phyloP scores from a whole-genome alignment of 495 filamentous ascomycete species.

The Lophiostoma macrostomum region DNA sequence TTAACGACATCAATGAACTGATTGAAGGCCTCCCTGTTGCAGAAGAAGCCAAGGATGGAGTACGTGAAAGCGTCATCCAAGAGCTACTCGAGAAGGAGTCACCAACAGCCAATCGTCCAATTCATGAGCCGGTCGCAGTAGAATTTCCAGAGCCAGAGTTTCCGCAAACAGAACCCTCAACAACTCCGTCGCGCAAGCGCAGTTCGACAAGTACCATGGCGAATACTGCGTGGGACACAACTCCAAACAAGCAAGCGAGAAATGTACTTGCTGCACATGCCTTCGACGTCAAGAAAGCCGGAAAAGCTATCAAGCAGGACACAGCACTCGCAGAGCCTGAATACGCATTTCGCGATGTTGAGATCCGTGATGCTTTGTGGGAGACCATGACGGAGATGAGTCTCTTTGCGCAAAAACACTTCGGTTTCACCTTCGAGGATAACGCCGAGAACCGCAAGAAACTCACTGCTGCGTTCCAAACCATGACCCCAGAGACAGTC shows the following conservation, averaged over 20 bases:
- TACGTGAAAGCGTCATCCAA: no score
- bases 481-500: slow-evolving; percentile 10
- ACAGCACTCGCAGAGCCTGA: slow-evolving; percentile 6
- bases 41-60: no score
- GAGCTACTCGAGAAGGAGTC: no score
- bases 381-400: slow-evolving; percentile 17
- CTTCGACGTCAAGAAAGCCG: not conserved
- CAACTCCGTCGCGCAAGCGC: no score
- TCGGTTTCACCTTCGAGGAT: not conserved
- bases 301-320: not conserved
- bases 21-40: no score
- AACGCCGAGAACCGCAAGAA: not conserved
- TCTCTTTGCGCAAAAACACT: slow-evolving; percentile 3
- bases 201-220: no score
- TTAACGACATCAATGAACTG: no score
- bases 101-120: no score
- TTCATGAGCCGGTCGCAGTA: no score
- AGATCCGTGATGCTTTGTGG: slow-evolving; percentile 26
- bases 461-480: not conserved
- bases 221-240: no score
- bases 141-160: no score
- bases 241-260: not conserved
- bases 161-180: no score
- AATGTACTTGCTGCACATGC: not conserved
- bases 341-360: slow-evolving; percentile 13